phyloP scores from a whole-genome alignment of 192 early-diverging fungal genomes.

The Entomortierella parvispora region DNA sequence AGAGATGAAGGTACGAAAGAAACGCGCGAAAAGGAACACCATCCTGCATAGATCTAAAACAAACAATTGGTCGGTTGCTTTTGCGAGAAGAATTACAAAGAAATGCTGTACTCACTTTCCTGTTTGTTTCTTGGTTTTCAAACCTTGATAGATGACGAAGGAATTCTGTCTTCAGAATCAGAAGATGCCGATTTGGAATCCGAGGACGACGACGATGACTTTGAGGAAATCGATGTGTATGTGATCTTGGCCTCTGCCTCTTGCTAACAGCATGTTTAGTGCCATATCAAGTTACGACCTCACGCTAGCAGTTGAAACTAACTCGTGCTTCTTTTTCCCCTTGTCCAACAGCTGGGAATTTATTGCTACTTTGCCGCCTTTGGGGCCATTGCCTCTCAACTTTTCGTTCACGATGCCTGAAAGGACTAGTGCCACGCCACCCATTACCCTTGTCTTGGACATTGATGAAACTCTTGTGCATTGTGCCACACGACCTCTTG shows the following conservation, averaged over 20 bases:
- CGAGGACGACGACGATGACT: constrained; percentile 52
- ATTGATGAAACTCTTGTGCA: constrained; percentile 80
- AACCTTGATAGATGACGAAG: constrained; percentile 38
- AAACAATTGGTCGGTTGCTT: no score
- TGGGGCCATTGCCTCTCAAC: constrained; percentile 62
- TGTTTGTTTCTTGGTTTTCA: background rate
- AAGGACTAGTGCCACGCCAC: constrained; percentile 67
- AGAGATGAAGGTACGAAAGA: constrained; percentile 31
- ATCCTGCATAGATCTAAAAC: no score
- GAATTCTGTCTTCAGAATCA: constrained; percentile 47
- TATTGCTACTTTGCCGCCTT: constrained; percentile 68
- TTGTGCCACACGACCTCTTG: constrained; percentile 62
- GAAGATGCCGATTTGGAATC: constrained; percentile 48
- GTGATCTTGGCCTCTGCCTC: no score
- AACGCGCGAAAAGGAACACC: no score
- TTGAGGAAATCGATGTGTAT: constrained; percentile 52
- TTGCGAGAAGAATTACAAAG: no score
- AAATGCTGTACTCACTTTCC: background rate
- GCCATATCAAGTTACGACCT: no score
- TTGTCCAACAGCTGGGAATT: constrained; percentile 57
- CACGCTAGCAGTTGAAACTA: no score
- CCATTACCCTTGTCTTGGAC: constrained; percentile 74
- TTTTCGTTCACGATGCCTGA: constrained; percentile 67
- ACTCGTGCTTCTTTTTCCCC: no score
- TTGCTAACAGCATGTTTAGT: no score